Evolutionary conservation across 352 stramenopile species (phyloP).

Genomic region (Peronosclerospora sorghi): DNA sequence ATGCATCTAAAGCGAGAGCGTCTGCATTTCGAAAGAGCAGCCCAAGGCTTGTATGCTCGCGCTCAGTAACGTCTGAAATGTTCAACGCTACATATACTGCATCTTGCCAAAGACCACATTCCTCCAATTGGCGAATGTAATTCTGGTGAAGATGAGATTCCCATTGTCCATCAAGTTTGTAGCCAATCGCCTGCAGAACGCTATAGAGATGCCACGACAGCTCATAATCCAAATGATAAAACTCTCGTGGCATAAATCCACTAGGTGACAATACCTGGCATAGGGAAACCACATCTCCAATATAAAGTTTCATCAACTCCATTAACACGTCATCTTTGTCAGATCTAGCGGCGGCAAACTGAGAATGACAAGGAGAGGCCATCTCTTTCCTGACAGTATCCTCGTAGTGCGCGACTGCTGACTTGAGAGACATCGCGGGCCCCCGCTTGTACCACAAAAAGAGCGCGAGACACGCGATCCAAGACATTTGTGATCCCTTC

Average conservation of each 20-base stretch:
- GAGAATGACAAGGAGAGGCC: conserved; percentile 21
- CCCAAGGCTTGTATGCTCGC: conserved; percentile 39
- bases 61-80: conserved; percentile 45
- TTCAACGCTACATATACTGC: conserved; percentile 75
- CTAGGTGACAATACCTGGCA: conserved; percentile 51
- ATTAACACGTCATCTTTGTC: conserved; percentile 52
- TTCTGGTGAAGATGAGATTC: conserved; percentile 73
- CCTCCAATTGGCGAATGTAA: conserved; percentile 71
- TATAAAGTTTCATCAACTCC: conserved; percentile 61
- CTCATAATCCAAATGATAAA: conserved; percentile 58
- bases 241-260: conserved; percentile 26
- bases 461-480: conserved; percentile 47
- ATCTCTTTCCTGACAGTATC: conserved; percentile 32
- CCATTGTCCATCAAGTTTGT: conserved; percentile 62
- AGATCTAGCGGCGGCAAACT: conserved; percentile 11
- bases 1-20: conserved; percentile 24
- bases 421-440: conserved; percentile 34
- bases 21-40: conserved; percentile 62
- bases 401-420: conserved; percentile 30
- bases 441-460: conserved; percentile 66
- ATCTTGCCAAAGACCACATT: conserved; percentile 50
- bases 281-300: conserved; percentile 38
- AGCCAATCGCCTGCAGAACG: conserved; percentile 57
- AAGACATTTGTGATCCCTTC: conserved; percentile 32
- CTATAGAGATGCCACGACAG: conserved; percentile 68